Evolutionary conservation across 106 monocot genomes (phyloP), one percentile per base, ranked within the genome.

Genomic region (Narthecium ossifragum): DNA sequence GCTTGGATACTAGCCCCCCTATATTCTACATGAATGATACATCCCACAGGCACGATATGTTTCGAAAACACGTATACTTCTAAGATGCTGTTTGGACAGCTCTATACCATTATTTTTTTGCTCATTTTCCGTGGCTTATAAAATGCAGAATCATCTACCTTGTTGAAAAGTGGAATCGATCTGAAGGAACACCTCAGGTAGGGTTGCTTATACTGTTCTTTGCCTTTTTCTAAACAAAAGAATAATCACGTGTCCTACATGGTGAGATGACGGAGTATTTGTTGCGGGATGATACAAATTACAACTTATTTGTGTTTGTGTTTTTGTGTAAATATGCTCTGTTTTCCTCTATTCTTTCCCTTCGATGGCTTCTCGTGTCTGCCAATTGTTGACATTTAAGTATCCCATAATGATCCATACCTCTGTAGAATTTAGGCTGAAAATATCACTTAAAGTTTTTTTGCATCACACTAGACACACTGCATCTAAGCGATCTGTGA

Each of bases 21-120:
- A 90, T 90, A 72, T 87, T 98, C 61, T 98, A 98, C 72, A 90
- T 98, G 96, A 98, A 98, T 76, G 86, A 98, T 62, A 84, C 87
- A 51, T 98, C 96, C 37, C 96, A 90, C 79, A 83, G 87, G 90
- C 60, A 87, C 26, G 65, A 46, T 60, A 26, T 45, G 5, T 45
- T 71, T 59, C 13, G 1, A 22, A 56, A 8, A 18, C 43, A n/a
- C n/a, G n/a, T n/a, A n/a, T 43, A 33, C 65, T 12, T 17, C 8
- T 63, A 25, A 8, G 2, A 34, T 21, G 46, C 40, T 17, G 46
- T n/a, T 65, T 43, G 2, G 17, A n/a, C 23, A 23, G n/a, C 2
- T 21, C 26, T 24, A 26, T 68, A 43, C 11, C 5, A 41, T 17
- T 17, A 10, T 8, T 9, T 53, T 53, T 43, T 43, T 43, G 43